A percentile compares a stretch with the other conserved stretches of the same genome.
Conservation (phyloP, 768 basidiomycete genomes). For the Nidula microcarpa region DNA sequence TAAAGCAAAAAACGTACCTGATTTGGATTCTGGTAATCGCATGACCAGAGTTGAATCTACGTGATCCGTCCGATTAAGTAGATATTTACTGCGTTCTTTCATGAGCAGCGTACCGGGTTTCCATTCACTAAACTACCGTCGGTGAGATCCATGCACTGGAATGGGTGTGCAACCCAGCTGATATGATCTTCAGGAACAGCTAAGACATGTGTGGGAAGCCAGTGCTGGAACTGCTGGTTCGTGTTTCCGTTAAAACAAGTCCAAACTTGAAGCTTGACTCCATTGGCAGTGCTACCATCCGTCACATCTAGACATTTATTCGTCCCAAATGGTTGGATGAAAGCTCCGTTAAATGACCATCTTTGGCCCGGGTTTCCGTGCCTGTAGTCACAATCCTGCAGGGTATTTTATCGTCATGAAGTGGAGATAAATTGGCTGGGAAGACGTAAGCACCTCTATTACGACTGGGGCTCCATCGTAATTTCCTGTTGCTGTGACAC, state of each 20-base stretch:
- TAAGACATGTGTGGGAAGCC: slow-evolving; percentile 1
- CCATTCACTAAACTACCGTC: slow-evolving; percentile 7
- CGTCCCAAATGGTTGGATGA: slow-evolving; percentile 10
- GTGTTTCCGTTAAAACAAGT: slow-evolving; percentile 12
- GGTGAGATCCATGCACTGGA: slow-evolving; percentile 11
- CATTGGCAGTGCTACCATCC: slow-evolving; percentile 9
- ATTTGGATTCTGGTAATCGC: slow-evolving; percentile 8
- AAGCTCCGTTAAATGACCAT: slow-evolving; percentile 14
- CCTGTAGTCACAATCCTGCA: slow-evolving; percentile 8
- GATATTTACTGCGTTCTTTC: background rate
- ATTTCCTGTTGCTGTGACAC: slow-evolving; percentile 20
- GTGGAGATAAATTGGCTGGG: background rate
- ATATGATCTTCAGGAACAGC: slow-evolving; percentile 8
- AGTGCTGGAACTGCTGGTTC: slow-evolving; percentile 15
- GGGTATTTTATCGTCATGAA: background rate
- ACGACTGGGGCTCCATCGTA: slow-evolving; percentile 20
- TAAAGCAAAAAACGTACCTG: slow-evolving; percentile 1
- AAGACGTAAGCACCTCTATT: slow-evolving; percentile 14
- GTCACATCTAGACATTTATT: slow-evolving; percentile 18
- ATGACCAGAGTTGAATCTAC: slow-evolving; percentile 9
- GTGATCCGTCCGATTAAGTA: background rate
- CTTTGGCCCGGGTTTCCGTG: slow-evolving; percentile 13
- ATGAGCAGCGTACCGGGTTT: slow-evolving; percentile 4
- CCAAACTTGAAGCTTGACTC: slow-evolving; percentile 17
- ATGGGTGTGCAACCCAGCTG: slow-evolving; percentile 2